Conservation (phyloP, 768 basidiomycete species). For the Agrocybe chaxingu region DNA sequence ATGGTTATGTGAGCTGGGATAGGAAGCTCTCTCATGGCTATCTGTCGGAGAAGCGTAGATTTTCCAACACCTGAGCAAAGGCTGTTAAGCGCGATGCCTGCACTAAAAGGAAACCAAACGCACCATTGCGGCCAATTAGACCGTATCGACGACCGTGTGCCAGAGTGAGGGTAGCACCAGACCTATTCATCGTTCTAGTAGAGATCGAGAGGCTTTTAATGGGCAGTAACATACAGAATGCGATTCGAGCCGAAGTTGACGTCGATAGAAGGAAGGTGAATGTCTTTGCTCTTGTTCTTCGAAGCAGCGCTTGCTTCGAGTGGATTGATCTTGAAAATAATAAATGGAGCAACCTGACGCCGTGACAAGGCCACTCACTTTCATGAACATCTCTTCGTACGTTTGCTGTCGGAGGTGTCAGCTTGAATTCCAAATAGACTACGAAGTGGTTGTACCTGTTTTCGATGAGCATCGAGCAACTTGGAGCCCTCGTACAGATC, state of each 20-base stretch:
- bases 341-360: not conserved
- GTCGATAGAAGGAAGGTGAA: constrained; percentile 92
- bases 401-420: constrained; percentile 60
- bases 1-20: constrained; percentile 96
- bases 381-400: constrained; percentile 99
- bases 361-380: constrained; percentile 41
- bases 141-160: constrained; percentile 90
- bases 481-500: constrained; percentile 97
- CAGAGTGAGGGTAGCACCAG: constrained; percentile 82
- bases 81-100: not conserved
- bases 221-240: constrained; percentile 58
- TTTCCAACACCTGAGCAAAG: constrained; percentile 77
- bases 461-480: constrained; percentile 86
- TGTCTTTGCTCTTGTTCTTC: constrained; percentile 97
- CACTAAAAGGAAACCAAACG: constrained; percentile 7
- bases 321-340: constrained; percentile 73
- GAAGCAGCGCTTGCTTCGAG: constrained; percentile 71
- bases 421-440: not conserved
- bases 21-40: constrained; percentile 92
- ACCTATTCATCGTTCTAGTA: constrained; percentile 36
- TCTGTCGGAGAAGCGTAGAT: constrained; percentile 90
- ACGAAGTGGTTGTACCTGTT: constrained; percentile 55
- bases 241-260: constrained; percentile 95
- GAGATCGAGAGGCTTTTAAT: not conserved
- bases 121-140: constrained; percentile 85